phyloP scores from a whole-genome alignment of 345 rosid genomes.

The Psidium friedrichsthalianum region DNA sequence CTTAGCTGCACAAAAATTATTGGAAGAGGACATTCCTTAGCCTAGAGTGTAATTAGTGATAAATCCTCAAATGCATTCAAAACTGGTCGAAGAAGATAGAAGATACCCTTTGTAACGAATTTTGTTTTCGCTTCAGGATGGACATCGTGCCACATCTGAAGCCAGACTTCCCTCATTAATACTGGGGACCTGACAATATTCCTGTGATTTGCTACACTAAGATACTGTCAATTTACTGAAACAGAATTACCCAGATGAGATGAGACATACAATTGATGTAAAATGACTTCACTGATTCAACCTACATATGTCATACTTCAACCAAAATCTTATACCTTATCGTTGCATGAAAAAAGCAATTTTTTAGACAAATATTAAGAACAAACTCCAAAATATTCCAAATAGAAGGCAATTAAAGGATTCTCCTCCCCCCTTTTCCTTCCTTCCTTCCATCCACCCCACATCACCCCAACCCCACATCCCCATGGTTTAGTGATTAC shows the following conservation, averaged over 20 bases:
- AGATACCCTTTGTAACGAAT: slow-evolving; percentile 84
- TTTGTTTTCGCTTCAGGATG: slow-evolving; percentile 49
- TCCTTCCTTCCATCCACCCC: no score
- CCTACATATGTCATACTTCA: neutral
- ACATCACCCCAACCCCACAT: no score
- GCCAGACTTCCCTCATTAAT: slow-evolving; percentile 98
- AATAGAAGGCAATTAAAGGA: neutral
- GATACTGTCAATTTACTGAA: slow-evolving; percentile 11
- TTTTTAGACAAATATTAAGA: neutral
- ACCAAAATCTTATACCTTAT: neutral
- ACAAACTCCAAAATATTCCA: neutral
- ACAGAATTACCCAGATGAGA: neutral
- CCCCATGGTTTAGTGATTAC: neutral
- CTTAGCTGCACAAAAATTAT: slow-evolving; percentile 36
- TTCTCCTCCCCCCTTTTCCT: neutral
- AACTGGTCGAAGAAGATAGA: neutral
- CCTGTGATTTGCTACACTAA: slow-evolving; percentile 86
- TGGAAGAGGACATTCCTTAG: neutral
- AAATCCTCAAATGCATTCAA: neutral
- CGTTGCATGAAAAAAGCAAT: neutral
- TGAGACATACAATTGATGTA: neutral
- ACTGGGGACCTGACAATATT: slow-evolving; percentile 84
- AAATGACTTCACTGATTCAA: neutral
- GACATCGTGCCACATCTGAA: slow-evolving; percentile 96
- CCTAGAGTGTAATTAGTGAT: neutral